Evolutionary conservation across 2,329 filamentous ascomycete genomes (phyloP).

Genomic region (Fusarium sterilihyphosum): DNA sequence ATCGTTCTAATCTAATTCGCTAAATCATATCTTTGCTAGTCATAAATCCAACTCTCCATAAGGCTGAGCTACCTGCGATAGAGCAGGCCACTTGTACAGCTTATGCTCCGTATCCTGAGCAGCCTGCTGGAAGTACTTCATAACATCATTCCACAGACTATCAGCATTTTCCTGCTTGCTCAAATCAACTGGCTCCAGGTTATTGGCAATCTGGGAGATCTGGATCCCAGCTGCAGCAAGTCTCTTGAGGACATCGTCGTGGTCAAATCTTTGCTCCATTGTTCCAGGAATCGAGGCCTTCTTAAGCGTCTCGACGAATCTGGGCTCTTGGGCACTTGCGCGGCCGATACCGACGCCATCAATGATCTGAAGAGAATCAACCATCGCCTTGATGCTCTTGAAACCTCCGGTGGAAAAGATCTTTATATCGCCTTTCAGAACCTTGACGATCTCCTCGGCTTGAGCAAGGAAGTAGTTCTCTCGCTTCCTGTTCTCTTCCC

Average conservation of each 20-base stretch:
- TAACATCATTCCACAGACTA: slow-evolving; percentile 11
- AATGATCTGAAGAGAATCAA: slow-evolving; percentile 21
- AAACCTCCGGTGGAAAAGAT: slow-evolving; percentile 31
- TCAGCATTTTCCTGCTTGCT: slow-evolving; percentile 25
- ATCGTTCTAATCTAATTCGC: background rate
- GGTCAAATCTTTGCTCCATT: slow-evolving; percentile 3
- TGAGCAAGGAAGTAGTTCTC: slow-evolving; percentile 69
- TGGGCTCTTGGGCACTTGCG: slow-evolving; percentile 11
- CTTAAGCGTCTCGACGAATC: slow-evolving; percentile 8
- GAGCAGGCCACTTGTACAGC: slow-evolving; percentile 6
- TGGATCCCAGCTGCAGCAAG: slow-evolving; percentile 19
- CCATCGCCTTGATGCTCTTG: slow-evolving; percentile 10
- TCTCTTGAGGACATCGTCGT: slow-evolving; percentile 10
- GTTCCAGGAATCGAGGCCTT: background rate
- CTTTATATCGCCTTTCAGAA: slow-evolving; percentile 19
- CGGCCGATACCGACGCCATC: slow-evolving; percentile 25
- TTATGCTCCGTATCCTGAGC: slow-evolving; percentile 9
- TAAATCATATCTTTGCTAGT: background rate
- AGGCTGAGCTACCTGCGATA: slow-evolving; percentile 8
- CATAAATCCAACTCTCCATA: slow-evolving; percentile 7
- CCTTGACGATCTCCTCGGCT: slow-evolving; percentile 58
- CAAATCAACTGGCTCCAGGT: slow-evolving; percentile 10
- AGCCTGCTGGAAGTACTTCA: slow-evolving; percentile 8
- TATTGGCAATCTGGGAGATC: slow-evolving; percentile 20
- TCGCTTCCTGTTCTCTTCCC: slow-evolving; percentile 62